Conservation (phyloP, 2,329 filamentous ascomycete genomes). For the Cercospora sesami region DNA sequence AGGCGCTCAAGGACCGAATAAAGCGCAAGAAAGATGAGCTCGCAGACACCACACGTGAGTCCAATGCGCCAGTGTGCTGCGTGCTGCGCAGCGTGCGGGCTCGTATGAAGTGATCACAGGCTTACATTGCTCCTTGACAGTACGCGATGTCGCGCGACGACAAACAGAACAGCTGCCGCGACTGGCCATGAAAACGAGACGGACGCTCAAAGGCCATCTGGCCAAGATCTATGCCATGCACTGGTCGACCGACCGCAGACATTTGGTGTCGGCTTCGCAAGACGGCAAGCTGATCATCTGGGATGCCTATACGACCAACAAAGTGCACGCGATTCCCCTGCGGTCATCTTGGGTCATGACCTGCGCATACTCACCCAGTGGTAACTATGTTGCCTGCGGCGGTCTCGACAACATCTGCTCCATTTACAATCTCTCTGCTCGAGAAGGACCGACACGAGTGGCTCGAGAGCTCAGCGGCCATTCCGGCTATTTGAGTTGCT, state of each 20-base stretch:
- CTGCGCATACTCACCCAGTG: conserved; percentile 96
- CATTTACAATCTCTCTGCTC: conserved; percentile 96
- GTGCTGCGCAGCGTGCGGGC: conserved; percentile 15
- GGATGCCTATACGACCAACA: conserved; percentile 99
- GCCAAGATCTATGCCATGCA: conserved; percentile 99
- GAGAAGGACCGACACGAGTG: conserved; percentile 95
- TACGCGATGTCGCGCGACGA: conserved; percentile 88
- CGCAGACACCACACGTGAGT: conserved; percentile 93
- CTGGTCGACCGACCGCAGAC: conserved; percentile 97
- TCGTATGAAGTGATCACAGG: neutral
- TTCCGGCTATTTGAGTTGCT: conserved; percentile 96
- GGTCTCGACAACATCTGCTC: conserved; percentile 99
- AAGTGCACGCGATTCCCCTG: conserved; percentile 96
- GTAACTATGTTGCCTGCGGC: conserved; percentile 97
- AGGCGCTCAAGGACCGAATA: conserved; percentile 60
- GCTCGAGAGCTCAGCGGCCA: conserved; percentile 94
- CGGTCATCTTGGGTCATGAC: conserved; percentile 99
- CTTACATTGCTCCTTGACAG: conserved; percentile 50
- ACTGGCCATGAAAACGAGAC: conserved; percentile 96
- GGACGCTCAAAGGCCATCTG: conserved; percentile 93
- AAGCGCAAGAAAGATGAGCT: conserved; percentile 99
- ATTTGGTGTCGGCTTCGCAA: conserved; percentile 96
- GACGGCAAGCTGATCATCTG: conserved; percentile 99
- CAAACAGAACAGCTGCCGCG: conserved; percentile 88
- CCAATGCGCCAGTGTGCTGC: conserved; percentile 18